phyloP scores from a whole-genome alignment of 139 green algal genomes.

The Coelastrella sp. region DNA sequence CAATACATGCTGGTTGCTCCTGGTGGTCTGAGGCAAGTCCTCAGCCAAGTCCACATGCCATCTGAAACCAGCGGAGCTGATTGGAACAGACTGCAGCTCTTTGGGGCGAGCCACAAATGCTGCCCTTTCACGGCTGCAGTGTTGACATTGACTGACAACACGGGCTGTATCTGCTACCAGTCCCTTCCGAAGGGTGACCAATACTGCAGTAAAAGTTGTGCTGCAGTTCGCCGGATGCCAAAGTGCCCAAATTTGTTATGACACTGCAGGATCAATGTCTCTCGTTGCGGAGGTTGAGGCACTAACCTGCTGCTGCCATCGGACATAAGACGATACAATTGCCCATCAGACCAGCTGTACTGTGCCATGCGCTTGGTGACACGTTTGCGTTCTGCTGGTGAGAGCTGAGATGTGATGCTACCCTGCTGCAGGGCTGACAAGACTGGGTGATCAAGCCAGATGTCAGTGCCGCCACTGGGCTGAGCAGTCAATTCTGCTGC shows the following conservation, averaged over 20 bases:
- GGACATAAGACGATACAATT: not conserved
- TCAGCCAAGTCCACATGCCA: not conserved
- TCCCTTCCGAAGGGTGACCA: conserved; percentile 10
- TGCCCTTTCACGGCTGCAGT: not conserved
- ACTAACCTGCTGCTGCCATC: not conserved
- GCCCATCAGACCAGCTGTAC: not conserved
- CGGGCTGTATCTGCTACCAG: not conserved
- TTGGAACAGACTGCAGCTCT: conserved; percentile 8
- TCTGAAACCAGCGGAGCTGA: too few relatives aligned
- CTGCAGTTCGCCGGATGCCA: not conserved
- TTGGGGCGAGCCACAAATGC: not conserved
- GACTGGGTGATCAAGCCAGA: not conserved
- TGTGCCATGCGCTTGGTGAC: not conserved
- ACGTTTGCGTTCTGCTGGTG: not conserved
- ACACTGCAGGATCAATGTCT: not conserved
- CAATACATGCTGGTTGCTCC: not conserved
- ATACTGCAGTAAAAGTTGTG: not conserved
- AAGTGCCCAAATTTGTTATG: not conserved
- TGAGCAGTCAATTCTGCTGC: not conserved
- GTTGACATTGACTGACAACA: not conserved
- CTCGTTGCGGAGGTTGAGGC: not conserved
- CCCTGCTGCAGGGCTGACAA: not conserved
- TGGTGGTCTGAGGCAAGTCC: not conserved
- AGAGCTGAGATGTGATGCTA: not conserved
- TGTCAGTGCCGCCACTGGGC: not conserved